Percentiles rank a stretch among this genome's conserved stretches.
phyloP scores from a whole-genome alignment of 2,329 filamentous ascomycete genomes.

The Penicillium sp. region DNA sequence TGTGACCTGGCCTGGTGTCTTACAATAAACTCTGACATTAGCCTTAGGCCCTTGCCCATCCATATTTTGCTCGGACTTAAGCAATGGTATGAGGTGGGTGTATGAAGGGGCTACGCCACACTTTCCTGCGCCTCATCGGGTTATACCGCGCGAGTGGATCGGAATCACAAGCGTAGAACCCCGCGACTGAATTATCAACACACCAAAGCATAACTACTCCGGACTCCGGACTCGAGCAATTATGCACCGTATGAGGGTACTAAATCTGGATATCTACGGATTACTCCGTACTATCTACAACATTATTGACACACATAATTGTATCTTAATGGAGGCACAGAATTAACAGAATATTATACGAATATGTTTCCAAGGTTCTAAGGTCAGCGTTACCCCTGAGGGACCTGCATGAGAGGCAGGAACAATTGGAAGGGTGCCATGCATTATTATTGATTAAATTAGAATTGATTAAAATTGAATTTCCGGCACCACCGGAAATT shows the following conservation, averaged over 20 bases:
- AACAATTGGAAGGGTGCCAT: not conserved
- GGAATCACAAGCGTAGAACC: constrained; percentile 1
- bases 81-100: not conserved
- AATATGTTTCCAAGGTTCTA: not conserved
- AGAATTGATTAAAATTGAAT: constrained; percentile 6
- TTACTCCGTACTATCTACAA: not conserved
- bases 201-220: not conserved
- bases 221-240: not conserved
- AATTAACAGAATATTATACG: not conserved
- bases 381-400: not conserved
- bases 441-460: not conserved
- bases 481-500: constrained; percentile 18
- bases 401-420: not conserved
- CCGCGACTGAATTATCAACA: not conserved
- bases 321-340: not conserved
- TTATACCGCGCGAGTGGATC: constrained; percentile 4
- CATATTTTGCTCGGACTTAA: constrained; percentile 28
- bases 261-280: not conserved
- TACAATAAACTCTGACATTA: constrained; percentile 13
- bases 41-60: constrained; percentile 31
- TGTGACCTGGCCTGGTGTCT: constrained; percentile 7
- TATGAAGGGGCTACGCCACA: constrained; percentile 5
- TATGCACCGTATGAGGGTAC: not conserved
- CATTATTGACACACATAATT: not conserved
- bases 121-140: not conserved